Evolutionary conservation across 768 basidiomycete genomes (phyloP), one percentile per base, ranked within the genome.

Genomic region (Pholiota conissans): DNA sequence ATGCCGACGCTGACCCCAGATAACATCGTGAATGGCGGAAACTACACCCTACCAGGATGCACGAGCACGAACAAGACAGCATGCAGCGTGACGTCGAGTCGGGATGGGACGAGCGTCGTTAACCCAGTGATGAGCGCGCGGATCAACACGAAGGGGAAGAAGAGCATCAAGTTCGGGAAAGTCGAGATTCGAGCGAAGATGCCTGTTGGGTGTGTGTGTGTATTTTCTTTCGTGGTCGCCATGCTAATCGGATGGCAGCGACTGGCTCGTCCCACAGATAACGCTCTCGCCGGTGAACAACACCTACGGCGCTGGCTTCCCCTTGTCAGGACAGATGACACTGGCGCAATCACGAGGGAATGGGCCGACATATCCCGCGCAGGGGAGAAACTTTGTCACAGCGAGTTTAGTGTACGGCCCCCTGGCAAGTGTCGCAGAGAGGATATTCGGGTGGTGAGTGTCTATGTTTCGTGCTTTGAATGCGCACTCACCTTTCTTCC

Each of bases 51-150:
- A 47, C 79, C 80, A 11, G 85, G 82, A 28, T 92, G 90, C 70
- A 91, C 89, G 10, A 62, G 55, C 35, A 29, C 16, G 26, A 49
- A 16, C 6, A 68, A 66, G 56, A 45, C 35, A 63, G 72, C 63
- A 76, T 76, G 62, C 45, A 73, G 61, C 49, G 80, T 71, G 51
- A 75, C 71, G 61, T 68, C 68, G 61, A 45, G 42, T 11, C 18
- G 22, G 22, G 18, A 45, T 9, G 42, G 77, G 0, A 66, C 77
- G 54, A 66, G 78, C 1, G 74, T 85, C 1, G 86, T 95, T 71
- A 88, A 87, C 62, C 93, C 93, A 2, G 86, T 91, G 16, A 83
- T 84, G 76, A 85, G 81, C 55, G 91, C 90, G 10, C 81, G 91
- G 28, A 77, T 95, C 63, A 84, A 78, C 61, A 95, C 93, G 0